Percentiles rank a stretch among this genome's conserved stretches.
Conservation (phyloP, 306 rosid species). For the Corylus heterophylla region DNA sequence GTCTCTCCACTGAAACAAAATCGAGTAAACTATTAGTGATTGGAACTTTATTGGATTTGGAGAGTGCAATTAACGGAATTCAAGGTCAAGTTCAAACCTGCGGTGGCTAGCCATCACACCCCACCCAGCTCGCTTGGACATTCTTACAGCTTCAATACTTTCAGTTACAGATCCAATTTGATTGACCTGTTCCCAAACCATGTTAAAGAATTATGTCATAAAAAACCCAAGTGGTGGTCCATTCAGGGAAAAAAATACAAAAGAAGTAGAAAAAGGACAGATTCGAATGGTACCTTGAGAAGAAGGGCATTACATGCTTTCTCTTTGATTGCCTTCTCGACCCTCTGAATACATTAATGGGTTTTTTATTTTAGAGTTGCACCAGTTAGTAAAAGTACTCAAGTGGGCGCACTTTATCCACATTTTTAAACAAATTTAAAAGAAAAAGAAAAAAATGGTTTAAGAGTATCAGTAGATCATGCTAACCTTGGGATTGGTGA, state of each 20-base stretch:
- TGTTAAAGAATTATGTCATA: background rate
- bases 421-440: background rate
- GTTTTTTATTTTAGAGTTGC: background rate
- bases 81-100: slow-evolving; percentile 55
- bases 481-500: slow-evolving; percentile 92
- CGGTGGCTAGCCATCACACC: slow-evolving; percentile 99
- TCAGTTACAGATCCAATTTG: slow-evolving; percentile 97
- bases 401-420: background rate
- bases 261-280: background rate
- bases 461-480: slow-evolving; percentile 7
- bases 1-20: slow-evolving; percentile 90
- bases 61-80: slow-evolving; percentile 7
- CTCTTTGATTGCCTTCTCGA: slow-evolving; percentile 84
- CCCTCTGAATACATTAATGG: slow-evolving; percentile 59
- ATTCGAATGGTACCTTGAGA: slow-evolving; percentile 59
- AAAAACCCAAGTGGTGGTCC: background rate
- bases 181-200: slow-evolving; percentile 59
- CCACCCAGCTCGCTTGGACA: slow-evolving; percentile 98
- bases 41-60: background rate
- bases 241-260: too few species aligned
- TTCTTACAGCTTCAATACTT: slow-evolving; percentile 95
- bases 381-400: background rate
- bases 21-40: slow-evolving; percentile 23
- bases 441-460: background rate
- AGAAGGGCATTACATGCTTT: slow-evolving; percentile 94